Evolutionary conservation across 305 asterid genomes (phyloP).

Genomic region (Fraxinus ornus): DNA sequence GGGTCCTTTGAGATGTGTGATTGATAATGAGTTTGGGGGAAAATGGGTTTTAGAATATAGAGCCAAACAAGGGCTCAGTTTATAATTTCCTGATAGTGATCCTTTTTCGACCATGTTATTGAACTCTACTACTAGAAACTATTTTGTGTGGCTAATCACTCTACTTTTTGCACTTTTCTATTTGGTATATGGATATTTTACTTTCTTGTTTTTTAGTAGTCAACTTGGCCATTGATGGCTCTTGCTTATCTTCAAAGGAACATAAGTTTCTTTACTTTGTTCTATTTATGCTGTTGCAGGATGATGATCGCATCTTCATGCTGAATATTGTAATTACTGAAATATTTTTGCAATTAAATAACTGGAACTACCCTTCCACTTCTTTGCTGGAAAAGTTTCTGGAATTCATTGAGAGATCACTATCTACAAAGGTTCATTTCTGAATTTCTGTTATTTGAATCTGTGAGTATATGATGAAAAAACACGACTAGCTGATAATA

Average conservation of each 20-base stretch:
- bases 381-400: slow-evolving; percentile 63
- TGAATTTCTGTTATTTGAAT: slow-evolving; percentile 13
- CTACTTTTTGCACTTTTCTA: background rate
- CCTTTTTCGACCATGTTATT: background rate
- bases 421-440: slow-evolving; percentile 59
- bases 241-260: slow-evolving; percentile 8
- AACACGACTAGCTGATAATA: slow-evolving; percentile 8
- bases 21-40: background rate
- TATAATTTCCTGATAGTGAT: background rate
- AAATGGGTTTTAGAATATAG: background rate
- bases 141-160: background rate
- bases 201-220: slow-evolving; percentile 4
- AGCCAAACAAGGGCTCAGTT: background rate
- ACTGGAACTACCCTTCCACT: slow-evolving; percentile 43
- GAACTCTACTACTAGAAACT: background rate
- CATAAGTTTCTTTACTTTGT: slow-evolving; percentile 28
- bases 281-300: slow-evolving; percentile 58
- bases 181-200: slow-evolving; percentile 3
- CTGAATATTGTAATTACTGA: slow-evolving; percentile 63
- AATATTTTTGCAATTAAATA: slow-evolving; percentile 65
- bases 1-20: background rate
- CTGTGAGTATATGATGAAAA: background rate
- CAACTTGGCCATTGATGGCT: slow-evolving; percentile 7
- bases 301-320: slow-evolving; percentile 55
- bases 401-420: slow-evolving; percentile 69